Base-by-base conservation (phyloP, 768 basidiomycete species). In the Cyclocybe cylindracea region DNA sequence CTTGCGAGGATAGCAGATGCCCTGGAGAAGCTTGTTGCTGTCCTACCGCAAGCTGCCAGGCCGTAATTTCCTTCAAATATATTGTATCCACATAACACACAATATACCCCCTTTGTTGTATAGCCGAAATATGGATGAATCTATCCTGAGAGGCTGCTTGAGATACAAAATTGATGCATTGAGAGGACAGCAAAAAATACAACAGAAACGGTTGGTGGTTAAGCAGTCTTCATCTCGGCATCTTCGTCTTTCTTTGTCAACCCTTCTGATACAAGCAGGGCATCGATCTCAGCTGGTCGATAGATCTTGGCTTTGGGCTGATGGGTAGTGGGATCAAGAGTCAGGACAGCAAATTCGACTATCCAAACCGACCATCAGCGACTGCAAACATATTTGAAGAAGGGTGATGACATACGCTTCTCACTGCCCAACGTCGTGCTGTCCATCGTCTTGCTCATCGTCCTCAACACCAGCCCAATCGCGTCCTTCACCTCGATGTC, bases 361-460 rank as follows among this genome's bases (percentile, higher is more conserved):
- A 58, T 10, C 48, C 5, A 38, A 34, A 43, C 40, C 38, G 4
- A 44, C 24, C 31, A 39, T 33, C 48, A 16, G 45, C 7, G 46
- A 45, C 40, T 55, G 36, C 24, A 43, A 10, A 13, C 43, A 37
- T 45, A 55, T 31, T 14, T 46, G 48, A 50, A 42, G 54, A 39
- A 39, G 8, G 10, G 24, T 19, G 42, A 53, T 5, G 5, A 71
- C 94, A 65, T 61, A 97, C 97, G 75, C 70, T 98, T 98, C 74
- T 99, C 97, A 64, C 92, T 95, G 32, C 92, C 90, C 56, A 99
- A 70, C 40, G 93, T 98, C 31, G 96, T 98, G 56, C 92, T 94
- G 65, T 99, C 97, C 96, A 99, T 98, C 48, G 96, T 98, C 82
- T 98, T 98, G 78, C 94, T 95, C 94, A 99, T 95, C 47, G 93